Evolutionary conservation across 352 stramenopile species (phyloP).

Genomic region (Pythium brachiatum): DNA sequence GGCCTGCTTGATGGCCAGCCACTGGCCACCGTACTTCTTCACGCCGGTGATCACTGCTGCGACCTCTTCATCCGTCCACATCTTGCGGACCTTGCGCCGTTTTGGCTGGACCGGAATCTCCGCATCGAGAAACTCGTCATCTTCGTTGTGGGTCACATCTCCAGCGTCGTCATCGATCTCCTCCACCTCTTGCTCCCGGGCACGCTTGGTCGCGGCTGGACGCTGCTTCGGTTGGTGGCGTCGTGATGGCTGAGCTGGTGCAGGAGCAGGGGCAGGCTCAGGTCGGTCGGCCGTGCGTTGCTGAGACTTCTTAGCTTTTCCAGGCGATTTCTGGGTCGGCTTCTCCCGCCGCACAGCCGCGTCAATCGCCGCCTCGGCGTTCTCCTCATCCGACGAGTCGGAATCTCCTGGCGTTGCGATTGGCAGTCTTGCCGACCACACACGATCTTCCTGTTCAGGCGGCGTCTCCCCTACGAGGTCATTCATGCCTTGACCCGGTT

Average conservation of each 20-base stretch:
- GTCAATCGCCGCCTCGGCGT: conserved; percentile 25
- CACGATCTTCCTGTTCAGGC: conserved; percentile 23
- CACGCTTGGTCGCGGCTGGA: background rate
- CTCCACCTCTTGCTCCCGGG: conserved; percentile 11
- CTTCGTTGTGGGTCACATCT: conserved; percentile 5
- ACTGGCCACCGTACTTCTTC: conserved; percentile 46
- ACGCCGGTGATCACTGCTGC: conserved; percentile 59
- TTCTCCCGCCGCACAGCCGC: conserved; percentile 23
- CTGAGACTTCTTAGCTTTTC: conserved; percentile 12
- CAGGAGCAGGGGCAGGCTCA: background rate
- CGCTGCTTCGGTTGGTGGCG: background rate
- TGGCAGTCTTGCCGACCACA: conserved; percentile 28
- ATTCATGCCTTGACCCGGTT: conserved; percentile 11
- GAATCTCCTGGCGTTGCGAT: conserved; percentile 21
- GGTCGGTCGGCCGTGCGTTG: background rate
- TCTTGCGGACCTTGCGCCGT: conserved; percentile 23
- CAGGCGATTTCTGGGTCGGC: conserved; percentile 16
- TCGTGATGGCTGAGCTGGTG: background rate
- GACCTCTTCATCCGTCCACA: conserved; percentile 57
- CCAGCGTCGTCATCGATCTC: conserved; percentile 15
- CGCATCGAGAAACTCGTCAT: conserved; percentile 20
- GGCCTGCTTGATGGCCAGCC: conserved; percentile 68
- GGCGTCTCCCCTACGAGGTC: conserved; percentile 29
- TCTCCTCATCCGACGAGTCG: conserved; percentile 16
- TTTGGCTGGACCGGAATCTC: background rate